Evolutionary conservation across 139 green algal species (phyloP).

Genomic region (Mesotaenium endlicherianum): DNA sequence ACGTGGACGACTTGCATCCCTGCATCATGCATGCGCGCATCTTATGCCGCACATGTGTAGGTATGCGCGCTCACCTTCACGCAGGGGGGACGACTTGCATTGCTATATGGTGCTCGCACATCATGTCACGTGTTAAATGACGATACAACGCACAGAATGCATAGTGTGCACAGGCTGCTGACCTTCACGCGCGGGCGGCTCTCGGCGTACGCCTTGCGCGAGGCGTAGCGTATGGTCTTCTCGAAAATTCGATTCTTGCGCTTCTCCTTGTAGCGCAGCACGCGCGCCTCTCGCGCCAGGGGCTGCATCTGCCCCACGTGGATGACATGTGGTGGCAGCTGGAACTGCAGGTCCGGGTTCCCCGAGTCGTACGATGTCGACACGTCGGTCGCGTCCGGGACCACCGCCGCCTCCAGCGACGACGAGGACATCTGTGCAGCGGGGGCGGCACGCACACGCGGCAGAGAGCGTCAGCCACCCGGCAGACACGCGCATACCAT

Average conservation of each 20-base stretch:
- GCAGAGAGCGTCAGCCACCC: neutral
- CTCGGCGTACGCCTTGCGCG: constrained; percentile 82
- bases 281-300: constrained; percentile 43
- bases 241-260: constrained; percentile 72
- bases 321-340: constrained; percentile 16
- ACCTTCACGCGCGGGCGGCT: constrained; percentile 80
- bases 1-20: neutral
- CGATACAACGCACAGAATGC: too few species aligned
- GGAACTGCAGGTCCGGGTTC: constrained; percentile 6
- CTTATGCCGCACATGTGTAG: too few species aligned
- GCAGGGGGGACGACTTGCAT: too few species aligned
- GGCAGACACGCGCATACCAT: neutral
- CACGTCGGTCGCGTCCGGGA: constrained; percentile 21
- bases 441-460: neutral
- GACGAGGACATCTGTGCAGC: constrained; percentile 39
- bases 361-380: constrained; percentile 15
- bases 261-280: constrained; percentile 73
- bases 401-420: constrained; percentile 17
- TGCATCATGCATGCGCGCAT: too few species aligned
- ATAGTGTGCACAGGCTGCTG: too few species aligned
- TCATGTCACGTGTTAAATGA: too few species aligned
- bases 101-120: too few species aligned
- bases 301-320: constrained; percentile 31
- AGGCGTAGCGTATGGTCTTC: constrained; percentile 83
- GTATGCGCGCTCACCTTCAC: too few species aligned